phyloP scores from a whole-genome alignment of 306 rosid genomes.

The Rubus parviflorus region DNA sequence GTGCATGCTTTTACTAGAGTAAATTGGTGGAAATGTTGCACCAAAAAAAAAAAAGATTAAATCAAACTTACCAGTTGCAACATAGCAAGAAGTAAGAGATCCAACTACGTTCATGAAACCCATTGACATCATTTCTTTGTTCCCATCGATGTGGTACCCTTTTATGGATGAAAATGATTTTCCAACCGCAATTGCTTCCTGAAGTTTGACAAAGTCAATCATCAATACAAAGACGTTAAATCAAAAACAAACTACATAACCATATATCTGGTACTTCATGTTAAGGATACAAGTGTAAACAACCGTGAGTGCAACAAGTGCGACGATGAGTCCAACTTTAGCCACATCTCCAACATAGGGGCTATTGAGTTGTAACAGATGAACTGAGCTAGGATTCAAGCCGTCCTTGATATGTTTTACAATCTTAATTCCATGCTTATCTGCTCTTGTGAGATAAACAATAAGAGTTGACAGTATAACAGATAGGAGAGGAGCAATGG shows the following conservation, averaged over 20 bases:
- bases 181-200: constrained; percentile 95
- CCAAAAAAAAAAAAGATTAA: background rate
- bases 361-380: constrained; percentile 44
- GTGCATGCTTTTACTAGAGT: background rate
- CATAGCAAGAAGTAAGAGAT: constrained; percentile 86
- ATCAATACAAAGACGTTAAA: background rate
- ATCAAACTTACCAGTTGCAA: constrained; percentile 65
- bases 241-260: background rate
- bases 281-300: background rate
- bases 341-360: constrained; percentile 50
- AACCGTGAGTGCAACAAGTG: constrained; percentile 78
- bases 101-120: constrained; percentile 83
- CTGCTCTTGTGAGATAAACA: constrained; percentile 64
- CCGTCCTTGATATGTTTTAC: constrained; percentile 79
- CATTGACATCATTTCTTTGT: constrained; percentile 82
- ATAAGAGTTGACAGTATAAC: constrained; percentile 61
- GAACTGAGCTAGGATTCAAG: constrained; percentile 69
- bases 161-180: constrained; percentile 74
- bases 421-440: constrained; percentile 65
- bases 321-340: constrained; percentile 61
- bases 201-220: background rate
- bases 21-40: background rate
- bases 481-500: constrained; percentile 67
- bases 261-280: background rate
- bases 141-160: constrained; percentile 79